Evolutionary conservation across 2,329 filamentous ascomycete genomes (phyloP).

Genomic region (Fusarium ramigenum): DNA sequence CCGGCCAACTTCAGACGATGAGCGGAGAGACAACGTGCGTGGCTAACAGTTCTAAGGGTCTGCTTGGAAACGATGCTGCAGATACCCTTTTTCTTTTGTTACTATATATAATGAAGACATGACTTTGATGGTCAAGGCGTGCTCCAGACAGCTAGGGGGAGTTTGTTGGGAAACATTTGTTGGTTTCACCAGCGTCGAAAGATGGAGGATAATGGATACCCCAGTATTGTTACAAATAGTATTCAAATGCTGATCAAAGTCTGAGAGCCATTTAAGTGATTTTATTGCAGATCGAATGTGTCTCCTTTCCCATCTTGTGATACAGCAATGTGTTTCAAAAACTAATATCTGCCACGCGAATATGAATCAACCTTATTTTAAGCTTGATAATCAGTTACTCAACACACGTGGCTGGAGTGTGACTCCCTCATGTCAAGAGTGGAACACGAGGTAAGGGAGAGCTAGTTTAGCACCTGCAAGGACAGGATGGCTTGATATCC

Average conservation of each 20-base stretch:
- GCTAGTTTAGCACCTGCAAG: neutral
- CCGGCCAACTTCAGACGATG: conserved; percentile 50
- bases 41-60: conserved; percentile 4
- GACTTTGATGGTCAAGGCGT: conserved; percentile 5
- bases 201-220: conserved; percentile 28
- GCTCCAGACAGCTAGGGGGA: neutral
- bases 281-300: neutral
- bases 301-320: neutral
- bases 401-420: neutral
- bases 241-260: conserved; percentile 5
- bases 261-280: neutral
- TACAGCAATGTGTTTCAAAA: neutral
- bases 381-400: neutral
- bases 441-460: neutral
- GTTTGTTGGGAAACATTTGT: neutral
- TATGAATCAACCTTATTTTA: neutral
- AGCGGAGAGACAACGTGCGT: conserved; percentile 17
- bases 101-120: conserved; percentile 25
- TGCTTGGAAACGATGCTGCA: neutral
- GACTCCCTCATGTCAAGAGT: neutral
- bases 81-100: conserved; percentile 12
- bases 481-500: neutral
- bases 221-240: conserved; percentile 11
- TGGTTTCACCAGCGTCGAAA: conserved; percentile 1
- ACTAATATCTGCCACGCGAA: neutral